A percentile compares a stretch with the other conserved stretches of the same genome.
Conservation (phyloP, 1,284 basidiomycete genomes). For the Sphaerobolus stellatus region DNA sequence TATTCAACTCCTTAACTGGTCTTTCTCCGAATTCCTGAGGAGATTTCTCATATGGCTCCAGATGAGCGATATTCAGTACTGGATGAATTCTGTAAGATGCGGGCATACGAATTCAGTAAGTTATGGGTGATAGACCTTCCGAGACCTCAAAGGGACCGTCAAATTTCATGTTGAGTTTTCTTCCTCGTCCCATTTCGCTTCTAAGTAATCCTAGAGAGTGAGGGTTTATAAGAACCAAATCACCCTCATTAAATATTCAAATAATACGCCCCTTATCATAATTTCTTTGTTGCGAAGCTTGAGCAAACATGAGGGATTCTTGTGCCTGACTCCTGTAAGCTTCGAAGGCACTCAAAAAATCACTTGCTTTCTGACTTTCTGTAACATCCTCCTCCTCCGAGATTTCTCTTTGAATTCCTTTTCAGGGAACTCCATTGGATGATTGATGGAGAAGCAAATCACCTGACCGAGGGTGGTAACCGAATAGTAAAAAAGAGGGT, state of each 20-base stretch:
- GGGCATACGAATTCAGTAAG: not conserved
- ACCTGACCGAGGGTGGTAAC: not conserved
- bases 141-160: not conserved
- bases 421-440: not conserved
- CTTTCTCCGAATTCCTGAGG: not conserved
- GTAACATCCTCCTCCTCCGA: too few relatives aligned
- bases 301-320: not conserved
- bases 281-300: not conserved
- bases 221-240: not conserved
- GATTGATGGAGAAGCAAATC: not conserved
- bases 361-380: not conserved
- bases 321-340: not conserved
- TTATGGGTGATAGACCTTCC: not conserved
- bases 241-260: not conserved
- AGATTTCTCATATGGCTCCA: not conserved
- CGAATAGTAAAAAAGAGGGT: slow-evolving; percentile 22
- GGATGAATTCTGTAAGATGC: not conserved
- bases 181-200: not conserved
- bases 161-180: not conserved
- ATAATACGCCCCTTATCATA: not conserved
- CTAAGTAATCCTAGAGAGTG: not conserved
- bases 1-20: not conserved
- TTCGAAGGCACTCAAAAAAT: not conserved
- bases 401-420: too few relatives aligned
- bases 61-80: not conserved